Evolutionary conservation across 2,329 filamentous ascomycete species (phyloP).

Genomic region (Xylariaceae sp.): DNA sequence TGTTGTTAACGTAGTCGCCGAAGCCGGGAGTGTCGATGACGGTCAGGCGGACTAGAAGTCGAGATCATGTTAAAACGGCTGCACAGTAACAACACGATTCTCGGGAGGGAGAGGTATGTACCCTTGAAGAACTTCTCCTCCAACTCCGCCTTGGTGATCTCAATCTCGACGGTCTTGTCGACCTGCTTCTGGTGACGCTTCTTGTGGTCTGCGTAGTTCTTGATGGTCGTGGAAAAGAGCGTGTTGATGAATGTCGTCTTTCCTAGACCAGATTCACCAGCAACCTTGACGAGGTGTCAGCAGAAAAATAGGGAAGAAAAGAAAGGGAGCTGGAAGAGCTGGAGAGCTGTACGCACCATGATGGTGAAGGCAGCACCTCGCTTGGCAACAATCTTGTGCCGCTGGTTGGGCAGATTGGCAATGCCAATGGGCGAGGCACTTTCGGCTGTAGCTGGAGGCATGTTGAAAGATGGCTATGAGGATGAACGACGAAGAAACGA

Average conservation of each 20-base stretch:
- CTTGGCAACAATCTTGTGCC: constrained; percentile 70
- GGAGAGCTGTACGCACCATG: constrained; percentile 64
- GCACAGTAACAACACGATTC: not conserved
- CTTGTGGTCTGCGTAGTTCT: constrained; percentile 99
- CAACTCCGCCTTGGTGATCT: constrained; percentile 98
- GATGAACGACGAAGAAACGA: constrained; percentile 3
- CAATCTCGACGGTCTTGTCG: constrained; percentile 99
- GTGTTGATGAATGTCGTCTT: constrained; percentile 99
- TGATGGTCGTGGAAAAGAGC: constrained; percentile 99
- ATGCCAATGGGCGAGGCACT: constrained; percentile 53
- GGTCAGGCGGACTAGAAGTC: constrained; percentile 75
- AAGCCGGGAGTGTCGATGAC: constrained; percentile 99
- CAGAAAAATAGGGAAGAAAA: not conserved
- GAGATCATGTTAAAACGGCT: constrained; percentile 17
- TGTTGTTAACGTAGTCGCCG: constrained; percentile 99
- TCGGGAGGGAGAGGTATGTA: constrained; percentile 34
- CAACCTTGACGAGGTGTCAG: constrained; percentile 56
- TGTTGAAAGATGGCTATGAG: constrained; percentile 33
- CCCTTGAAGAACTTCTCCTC: constrained; percentile 99
- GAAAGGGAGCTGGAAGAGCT: not conserved
- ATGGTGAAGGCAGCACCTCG: constrained; percentile 98
- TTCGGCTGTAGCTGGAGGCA: constrained; percentile 42
- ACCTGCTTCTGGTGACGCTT: constrained; percentile 98
- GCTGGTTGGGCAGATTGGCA: constrained; percentile 68
- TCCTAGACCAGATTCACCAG: constrained; percentile 95